Evolutionary conservation across 2,329 filamentous ascomycete genomes (phyloP).

Genomic region (Elsinoe australis): DNA sequence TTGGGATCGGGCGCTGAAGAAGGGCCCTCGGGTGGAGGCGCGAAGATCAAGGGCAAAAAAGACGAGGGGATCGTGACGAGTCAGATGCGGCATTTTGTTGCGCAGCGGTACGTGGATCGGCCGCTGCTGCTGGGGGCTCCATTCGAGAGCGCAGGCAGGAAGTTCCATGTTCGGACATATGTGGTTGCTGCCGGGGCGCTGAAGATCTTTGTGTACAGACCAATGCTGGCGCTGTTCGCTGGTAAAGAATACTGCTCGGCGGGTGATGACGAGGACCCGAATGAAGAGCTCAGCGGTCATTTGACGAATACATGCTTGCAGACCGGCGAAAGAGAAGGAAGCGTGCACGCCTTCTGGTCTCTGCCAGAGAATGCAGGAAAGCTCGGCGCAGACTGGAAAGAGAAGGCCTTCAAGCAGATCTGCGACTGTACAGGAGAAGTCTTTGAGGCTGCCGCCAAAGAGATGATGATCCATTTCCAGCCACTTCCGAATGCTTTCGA

Average conservation of each 20-base stretch:
- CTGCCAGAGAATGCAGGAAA: slow-evolving; percentile 41
- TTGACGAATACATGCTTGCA: slow-evolving; percentile 96
- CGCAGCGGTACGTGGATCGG: slow-evolving; percentile 87
- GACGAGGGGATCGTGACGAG: slow-evolving; percentile 64
- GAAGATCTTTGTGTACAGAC: slow-evolving; percentile 74
- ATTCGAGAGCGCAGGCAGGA: slow-evolving; percentile 52
- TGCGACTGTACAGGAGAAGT: slow-evolving; percentile 63
- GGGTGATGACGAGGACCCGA: slow-evolving; percentile 33
- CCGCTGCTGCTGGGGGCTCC: slow-evolving; percentile 59
- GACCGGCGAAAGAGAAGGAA: slow-evolving; percentile 48
- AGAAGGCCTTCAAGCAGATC: slow-evolving; percentile 65
- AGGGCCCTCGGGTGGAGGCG: too few relatives aligned
- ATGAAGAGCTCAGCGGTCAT: slow-evolving; percentile 61
- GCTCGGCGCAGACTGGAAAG: slow-evolving; percentile 40
- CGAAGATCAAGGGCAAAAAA: too few relatives aligned
- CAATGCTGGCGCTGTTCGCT: slow-evolving; percentile 91
- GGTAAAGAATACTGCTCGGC: slow-evolving; percentile 64
- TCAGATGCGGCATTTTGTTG: slow-evolving; percentile 91
- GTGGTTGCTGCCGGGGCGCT: slow-evolving; percentile 73
- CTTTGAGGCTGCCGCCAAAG: slow-evolving; percentile 78
- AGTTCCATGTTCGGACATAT: slow-evolving; percentile 94
- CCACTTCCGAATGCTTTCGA: slow-evolving; percentile 83
- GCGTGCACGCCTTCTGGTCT: slow-evolving; percentile 68
- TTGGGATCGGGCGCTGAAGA: too few relatives aligned
- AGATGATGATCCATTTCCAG: slow-evolving; percentile 87